Conservation (phyloP, 1,284 basidiomycete genomes). For the Sanghuangporus weigelae region DNA sequence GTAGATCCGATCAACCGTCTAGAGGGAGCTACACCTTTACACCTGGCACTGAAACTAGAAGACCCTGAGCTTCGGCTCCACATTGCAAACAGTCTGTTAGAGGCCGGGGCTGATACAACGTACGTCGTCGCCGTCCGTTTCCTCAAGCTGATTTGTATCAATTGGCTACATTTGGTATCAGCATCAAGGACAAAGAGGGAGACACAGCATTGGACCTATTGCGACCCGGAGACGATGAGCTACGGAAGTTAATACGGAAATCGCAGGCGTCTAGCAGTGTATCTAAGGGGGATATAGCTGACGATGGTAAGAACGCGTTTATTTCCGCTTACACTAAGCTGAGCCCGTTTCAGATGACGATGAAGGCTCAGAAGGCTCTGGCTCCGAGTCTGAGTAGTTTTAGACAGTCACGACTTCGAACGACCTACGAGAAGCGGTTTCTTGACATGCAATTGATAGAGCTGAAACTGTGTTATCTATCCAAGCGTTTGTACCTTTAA, state of each 20-base stretch:
- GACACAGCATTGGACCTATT: slow-evolving; percentile 56
- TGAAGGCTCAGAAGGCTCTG: slow-evolving; percentile 22
- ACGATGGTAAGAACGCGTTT: slow-evolving; percentile 29
- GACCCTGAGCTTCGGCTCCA: slow-evolving; percentile 52
- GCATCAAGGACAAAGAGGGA: slow-evolving; percentile 71
- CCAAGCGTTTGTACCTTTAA: neutral
- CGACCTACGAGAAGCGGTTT: neutral
- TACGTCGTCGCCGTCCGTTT: slow-evolving; percentile 30
- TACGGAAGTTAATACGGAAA: slow-evolving; percentile 44
- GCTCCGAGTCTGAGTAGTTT: slow-evolving; percentile 19
- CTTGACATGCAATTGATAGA: neutral
- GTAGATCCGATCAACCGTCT: slow-evolving; percentile 78
- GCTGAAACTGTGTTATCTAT: neutral
- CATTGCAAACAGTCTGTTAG: slow-evolving; percentile 62
- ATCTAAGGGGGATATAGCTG: slow-evolving; percentile 36
- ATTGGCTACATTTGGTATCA: slow-evolving; percentile 25
- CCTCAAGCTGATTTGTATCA: neutral
- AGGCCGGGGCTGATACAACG: slow-evolving; percentile 73
- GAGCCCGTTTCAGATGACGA: slow-evolving; percentile 34
- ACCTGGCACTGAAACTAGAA: slow-evolving; percentile 64
- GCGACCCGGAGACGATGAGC: slow-evolving; percentile 41
- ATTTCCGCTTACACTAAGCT: neutral
- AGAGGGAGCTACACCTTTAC: slow-evolving; percentile 76
- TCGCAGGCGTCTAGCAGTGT: slow-evolving; percentile 39
- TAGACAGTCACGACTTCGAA: neutral